phyloP scores from a whole-genome alignment of 2,329 filamentous ascomycete species.

The Pyricularia grisea region DNA sequence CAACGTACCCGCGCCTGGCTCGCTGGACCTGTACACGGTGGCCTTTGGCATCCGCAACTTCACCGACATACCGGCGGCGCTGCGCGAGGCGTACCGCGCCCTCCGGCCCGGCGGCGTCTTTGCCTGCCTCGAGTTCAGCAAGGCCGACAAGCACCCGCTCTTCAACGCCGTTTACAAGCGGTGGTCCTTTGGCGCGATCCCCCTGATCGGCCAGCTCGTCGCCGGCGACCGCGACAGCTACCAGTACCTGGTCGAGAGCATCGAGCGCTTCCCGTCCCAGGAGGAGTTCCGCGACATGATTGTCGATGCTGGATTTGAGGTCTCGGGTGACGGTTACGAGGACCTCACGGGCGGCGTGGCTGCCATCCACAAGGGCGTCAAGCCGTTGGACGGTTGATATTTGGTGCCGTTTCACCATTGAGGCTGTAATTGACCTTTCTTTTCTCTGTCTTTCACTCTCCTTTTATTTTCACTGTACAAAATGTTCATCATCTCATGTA shows the following conservation, averaged over 20 bases:
- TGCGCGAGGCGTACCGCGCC: constrained; percentile 77
- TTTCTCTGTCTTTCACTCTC: too few relatives aligned
- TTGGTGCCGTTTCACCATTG: background rate
- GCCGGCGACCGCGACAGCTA: constrained; percentile 93
- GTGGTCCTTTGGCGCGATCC: constrained; percentile 93
- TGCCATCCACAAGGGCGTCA: constrained; percentile 93
- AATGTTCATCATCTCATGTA: background rate
- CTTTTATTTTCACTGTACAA: background rate
- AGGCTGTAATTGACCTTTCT: background rate
- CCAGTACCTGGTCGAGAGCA: constrained; percentile 97
- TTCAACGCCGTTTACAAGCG: constrained; percentile 85
- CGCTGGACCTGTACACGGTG: constrained; percentile 93
- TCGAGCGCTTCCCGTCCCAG: constrained; percentile 86
- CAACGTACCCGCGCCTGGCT: constrained; percentile 25
- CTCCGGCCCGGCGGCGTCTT: constrained; percentile 93
- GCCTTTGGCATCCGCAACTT: constrained; percentile 98
- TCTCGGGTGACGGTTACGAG: constrained; percentile 78
- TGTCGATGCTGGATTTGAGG: constrained; percentile 70
- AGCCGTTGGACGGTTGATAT: constrained; percentile 41
- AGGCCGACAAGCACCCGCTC: constrained; percentile 63
- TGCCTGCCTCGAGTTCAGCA: constrained; percentile 91
- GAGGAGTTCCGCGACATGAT: constrained; percentile 79
- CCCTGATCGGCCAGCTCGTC: constrained; percentile 88
- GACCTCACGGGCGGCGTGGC: constrained; percentile 88
- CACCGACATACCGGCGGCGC: constrained; percentile 75